A percentile compares a stretch with the other conserved stretches of the same genome.
Evolutionary conservation across 305 asterid genomes (phyloP).

Genomic region (Nicotiana rustica): DNA sequence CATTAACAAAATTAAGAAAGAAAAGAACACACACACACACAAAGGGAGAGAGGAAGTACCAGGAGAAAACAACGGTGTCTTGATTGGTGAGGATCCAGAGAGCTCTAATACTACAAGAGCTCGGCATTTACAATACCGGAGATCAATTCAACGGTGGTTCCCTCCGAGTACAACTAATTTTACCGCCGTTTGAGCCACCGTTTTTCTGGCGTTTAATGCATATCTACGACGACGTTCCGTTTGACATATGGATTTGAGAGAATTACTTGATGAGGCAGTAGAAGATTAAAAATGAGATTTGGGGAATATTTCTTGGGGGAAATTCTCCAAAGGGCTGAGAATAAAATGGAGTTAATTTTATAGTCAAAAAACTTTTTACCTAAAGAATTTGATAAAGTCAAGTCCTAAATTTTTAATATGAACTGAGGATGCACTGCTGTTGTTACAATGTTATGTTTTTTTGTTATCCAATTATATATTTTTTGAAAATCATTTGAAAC

Average conservation of each 20-base stretch:
- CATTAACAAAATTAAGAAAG: not conserved
- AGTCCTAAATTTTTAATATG: no score
- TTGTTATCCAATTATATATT: no score
- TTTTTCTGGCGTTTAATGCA: conserved; percentile 16
- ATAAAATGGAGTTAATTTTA: no score
- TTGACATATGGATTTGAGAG: not conserved
- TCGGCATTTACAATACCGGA: conserved; percentile 51
- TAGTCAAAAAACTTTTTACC: no score
- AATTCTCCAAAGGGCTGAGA: no score
- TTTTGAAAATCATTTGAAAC: no score
- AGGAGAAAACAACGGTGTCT: conserved; percentile 77
- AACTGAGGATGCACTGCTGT: no score
- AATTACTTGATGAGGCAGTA: not conserved
- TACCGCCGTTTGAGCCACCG: not conserved
- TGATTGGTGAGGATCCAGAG: conserved; percentile 93
- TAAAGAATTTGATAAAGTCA: no score
- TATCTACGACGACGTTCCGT: not conserved
- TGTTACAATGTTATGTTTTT: no score
- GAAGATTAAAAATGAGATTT: not conserved
- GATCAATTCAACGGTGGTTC: not conserved
- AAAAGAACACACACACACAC: not conserved
- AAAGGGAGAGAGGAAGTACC: conserved; percentile 48
- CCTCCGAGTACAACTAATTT: not conserved
- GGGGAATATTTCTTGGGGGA: not conserved
- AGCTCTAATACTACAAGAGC: conserved; percentile 88